Percentiles rank a stretch among this genome's conserved stretches.
These are phyloP conservation scores for Neopestalotiopsis sp. DNA, from an alignment of 2,329 filamentous ascomycete genomes.

Conservation along the genomic window DNA sequence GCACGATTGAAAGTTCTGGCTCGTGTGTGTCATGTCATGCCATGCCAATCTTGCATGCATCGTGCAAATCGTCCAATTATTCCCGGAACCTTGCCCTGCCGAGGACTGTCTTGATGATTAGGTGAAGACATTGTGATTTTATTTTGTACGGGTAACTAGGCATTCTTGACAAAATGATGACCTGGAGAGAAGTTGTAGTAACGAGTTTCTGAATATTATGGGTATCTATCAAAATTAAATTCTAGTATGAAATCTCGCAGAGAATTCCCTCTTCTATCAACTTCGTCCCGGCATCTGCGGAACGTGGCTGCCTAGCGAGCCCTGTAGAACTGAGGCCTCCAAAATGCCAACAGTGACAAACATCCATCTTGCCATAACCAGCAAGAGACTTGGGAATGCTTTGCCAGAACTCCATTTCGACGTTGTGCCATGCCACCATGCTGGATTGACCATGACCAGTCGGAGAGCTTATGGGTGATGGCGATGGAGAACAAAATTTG, in stretches of 20 bases:
- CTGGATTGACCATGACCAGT: neutral
- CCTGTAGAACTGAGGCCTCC: neutral
- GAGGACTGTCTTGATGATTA: too few relatives aligned
- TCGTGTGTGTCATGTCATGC: too few relatives aligned
- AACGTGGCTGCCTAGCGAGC: neutral
- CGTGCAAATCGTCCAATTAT: too few relatives aligned
- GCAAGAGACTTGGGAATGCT: neutral
- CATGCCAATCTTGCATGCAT: too few relatives aligned
- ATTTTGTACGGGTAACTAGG: too few relatives aligned
- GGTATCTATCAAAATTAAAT: slow-evolving; percentile 1
- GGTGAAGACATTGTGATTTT: too few relatives aligned
- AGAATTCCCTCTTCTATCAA: neutral
- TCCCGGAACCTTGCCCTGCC: too few relatives aligned
- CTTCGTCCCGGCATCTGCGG: neutral
- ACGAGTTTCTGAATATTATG: neutral
- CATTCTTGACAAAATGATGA: too few relatives aligned
- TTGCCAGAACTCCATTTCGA: neutral
- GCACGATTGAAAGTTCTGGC: too few relatives aligned
- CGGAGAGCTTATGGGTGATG: neutral
- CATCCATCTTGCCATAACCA: neutral
- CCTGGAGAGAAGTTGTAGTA: neutral
- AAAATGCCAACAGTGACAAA: neutral
- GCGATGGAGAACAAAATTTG: neutral
- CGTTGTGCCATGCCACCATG: neutral
- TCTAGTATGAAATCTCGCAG: neutral